A percentile compares a stretch with the other conserved stretches of the same genome.
These are phyloP conservation scores for Penicillium palitans DNA, from an alignment of 2,329 filamentous ascomycete genomes.

Conservation along the genomic window DNA sequence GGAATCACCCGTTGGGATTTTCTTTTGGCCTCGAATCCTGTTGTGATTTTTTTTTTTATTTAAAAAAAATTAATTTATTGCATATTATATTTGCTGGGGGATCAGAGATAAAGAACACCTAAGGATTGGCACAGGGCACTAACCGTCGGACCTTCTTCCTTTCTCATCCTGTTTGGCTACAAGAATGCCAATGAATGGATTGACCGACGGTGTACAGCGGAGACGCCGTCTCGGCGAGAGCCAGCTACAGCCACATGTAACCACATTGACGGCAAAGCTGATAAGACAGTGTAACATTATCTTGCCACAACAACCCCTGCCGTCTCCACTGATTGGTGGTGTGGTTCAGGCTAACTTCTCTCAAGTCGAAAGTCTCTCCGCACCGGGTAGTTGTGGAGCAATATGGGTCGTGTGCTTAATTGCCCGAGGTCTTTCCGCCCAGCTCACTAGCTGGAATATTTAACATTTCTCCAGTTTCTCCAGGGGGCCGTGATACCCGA, in stretches of 20 bases:
- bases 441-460: not conserved
- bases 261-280: conserved; percentile 8
- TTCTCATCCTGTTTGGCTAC: not conserved
- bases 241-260: conserved; percentile 14
- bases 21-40: not conserved
- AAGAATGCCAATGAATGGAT: conserved; percentile 9
- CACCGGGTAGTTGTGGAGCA: not conserved
- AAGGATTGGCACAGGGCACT: conserved; percentile 1
- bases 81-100: conserved; percentile 9
- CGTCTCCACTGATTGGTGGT: conserved; percentile 7
- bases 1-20: not conserved
- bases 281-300: conserved; percentile 9
- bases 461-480: not conserved
- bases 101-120: conserved; percentile 13
- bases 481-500: not conserved
- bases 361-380: not conserved
- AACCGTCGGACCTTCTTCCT: conserved; percentile 1
- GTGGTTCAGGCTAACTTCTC: not conserved
- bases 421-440: not conserved
- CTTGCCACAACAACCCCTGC: not conserved
- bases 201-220: conserved; percentile 17
- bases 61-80: not conserved
- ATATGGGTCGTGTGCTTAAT: conserved; percentile 4
- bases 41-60: conserved; percentile 7
- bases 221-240: conserved; percentile 13